Evolutionary conservation across 1,284 basidiomycete species (phyloP).

Genomic region (Cryptococcus wingfieldii): DNA sequence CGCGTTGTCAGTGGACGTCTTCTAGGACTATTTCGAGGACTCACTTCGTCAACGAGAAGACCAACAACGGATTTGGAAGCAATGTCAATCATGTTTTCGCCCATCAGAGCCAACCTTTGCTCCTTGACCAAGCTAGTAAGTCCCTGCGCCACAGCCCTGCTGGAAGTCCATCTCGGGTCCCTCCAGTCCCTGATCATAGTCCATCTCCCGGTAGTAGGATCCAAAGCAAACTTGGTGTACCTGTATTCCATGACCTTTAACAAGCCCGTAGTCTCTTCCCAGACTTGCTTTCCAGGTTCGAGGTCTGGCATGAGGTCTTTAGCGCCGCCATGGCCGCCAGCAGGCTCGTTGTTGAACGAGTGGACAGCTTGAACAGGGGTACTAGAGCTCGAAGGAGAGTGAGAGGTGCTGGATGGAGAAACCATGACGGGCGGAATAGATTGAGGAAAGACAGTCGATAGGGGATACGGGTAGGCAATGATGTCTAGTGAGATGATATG

Average conservation of each 20-base stretch:
- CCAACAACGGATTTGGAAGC: slow-evolving; percentile 76
- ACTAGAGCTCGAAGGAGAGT: slow-evolving; percentile 11
- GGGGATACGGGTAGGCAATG: slow-evolving; percentile 68
- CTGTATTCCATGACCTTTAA: slow-evolving; percentile 63
- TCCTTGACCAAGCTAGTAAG: slow-evolving; percentile 56
- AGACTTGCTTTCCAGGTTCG: slow-evolving; percentile 40
- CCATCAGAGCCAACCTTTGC: slow-evolving; percentile 74
- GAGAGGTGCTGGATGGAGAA: slow-evolving; percentile 18
- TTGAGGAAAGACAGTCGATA: slow-evolving; percentile 70
- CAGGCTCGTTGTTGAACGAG: slow-evolving; percentile 25
- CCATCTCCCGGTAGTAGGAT: slow-evolving; percentile 79
- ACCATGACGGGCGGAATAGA: slow-evolving; percentile 11
- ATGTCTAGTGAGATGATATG: slow-evolving; percentile 67
- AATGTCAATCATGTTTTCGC: slow-evolving; percentile 84
- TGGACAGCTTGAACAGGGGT: slow-evolving; percentile 13
- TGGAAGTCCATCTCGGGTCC: slow-evolving; percentile 70
- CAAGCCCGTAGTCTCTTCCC: slow-evolving; percentile 48
- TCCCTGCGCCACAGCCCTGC: slow-evolving; percentile 62
- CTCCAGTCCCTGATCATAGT: slow-evolving; percentile 87
- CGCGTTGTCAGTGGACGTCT: background rate
- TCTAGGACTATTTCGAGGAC: slow-evolving; percentile 25
- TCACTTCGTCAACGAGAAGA: slow-evolving; percentile 85
- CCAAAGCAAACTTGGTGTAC: slow-evolving; percentile 84
- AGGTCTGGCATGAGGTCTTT: slow-evolving; percentile 43
- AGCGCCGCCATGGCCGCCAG: slow-evolving; percentile 39